These are phyloP conservation scores for Mycosarcoma mackinlayi DNA, from an alignment of 1,284 basidiomycete species.

Conservation along the genomic window DNA sequence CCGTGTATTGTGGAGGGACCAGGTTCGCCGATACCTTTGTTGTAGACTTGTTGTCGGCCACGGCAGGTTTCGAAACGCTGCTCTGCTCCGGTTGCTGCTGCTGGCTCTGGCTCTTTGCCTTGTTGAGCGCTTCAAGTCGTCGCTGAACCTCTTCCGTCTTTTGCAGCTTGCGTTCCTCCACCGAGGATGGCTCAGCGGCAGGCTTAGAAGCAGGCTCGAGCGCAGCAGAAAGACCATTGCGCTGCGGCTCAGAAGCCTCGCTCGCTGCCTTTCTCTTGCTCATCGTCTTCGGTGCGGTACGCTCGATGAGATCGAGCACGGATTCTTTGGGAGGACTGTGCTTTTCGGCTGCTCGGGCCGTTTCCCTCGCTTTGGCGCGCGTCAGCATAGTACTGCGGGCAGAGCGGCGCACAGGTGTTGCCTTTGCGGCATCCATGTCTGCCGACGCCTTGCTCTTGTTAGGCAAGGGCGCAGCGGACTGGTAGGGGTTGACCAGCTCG, in stretches of 20 bases:
- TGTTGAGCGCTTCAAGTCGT: conserved; percentile 48
- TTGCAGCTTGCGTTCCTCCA: conserved; percentile 35
- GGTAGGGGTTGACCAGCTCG: conserved; percentile 63
- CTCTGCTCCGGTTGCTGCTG: conserved; percentile 10
- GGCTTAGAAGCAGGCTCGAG: background rate
- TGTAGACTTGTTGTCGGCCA: background rate
- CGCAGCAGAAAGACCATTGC: conserved; percentile 4
- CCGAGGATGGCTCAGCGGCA: conserved; percentile 7
- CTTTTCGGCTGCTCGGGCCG: conserved; percentile 32
- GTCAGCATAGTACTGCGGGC: conserved; percentile 46
- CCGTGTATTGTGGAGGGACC: conserved; percentile 46
- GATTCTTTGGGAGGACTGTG: conserved; percentile 48
- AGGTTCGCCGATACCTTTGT: conserved; percentile 13
- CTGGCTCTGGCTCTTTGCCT: conserved; percentile 31
- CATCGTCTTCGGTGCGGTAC: conserved; percentile 47
- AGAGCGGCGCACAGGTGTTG: conserved; percentile 24
- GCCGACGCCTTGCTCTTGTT: conserved; percentile 19
- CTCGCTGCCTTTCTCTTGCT: conserved; percentile 21
- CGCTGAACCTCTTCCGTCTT: conserved; percentile 55
- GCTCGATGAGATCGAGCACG: conserved; percentile 57
- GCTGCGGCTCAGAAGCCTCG: conserved; percentile 6
- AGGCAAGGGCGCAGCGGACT: conserved; percentile 37
- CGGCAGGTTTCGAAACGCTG: conserved; percentile 9
- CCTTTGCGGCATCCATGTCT: background rate
- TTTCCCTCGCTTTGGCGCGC: conserved; percentile 54